These are phyloP conservation scores for Achaetomium macrosporum DNA, from an alignment of 2,329 filamentous ascomycete genomes.

Conservation along the genomic window DNA sequence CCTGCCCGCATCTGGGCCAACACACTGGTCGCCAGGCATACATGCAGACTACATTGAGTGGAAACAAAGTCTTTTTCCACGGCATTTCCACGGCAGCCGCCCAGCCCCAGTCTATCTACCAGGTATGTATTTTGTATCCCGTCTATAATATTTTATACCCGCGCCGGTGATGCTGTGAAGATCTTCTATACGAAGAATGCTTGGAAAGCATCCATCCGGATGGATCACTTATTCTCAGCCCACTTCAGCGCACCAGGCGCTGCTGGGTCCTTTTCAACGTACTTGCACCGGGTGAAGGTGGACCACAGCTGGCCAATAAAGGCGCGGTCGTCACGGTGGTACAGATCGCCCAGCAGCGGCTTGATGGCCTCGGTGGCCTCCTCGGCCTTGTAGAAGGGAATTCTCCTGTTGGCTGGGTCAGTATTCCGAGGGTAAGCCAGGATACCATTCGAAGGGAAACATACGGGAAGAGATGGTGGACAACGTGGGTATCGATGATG, in stretches of 20 bases:
- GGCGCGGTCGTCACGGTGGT: constrained; percentile 40
- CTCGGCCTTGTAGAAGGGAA: constrained; percentile 56
- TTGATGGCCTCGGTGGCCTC: constrained; percentile 53
- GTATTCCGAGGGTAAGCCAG: neutral
- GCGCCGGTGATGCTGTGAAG: neutral
- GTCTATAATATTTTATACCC: neutral
- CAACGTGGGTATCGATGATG: constrained; percentile 59
- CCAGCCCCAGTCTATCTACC: too few species aligned
- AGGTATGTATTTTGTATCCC: too few species aligned
- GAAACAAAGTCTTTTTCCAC: too few species aligned
- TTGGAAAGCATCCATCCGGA: neutral
- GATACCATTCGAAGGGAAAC: constrained; percentile 8
- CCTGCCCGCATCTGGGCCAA: too few species aligned
- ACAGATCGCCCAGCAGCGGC: constrained; percentile 50
- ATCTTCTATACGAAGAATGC: neutral
- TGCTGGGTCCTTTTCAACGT: constrained; percentile 38
- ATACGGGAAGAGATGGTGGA: constrained; percentile 57
- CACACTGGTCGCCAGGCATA: too few species aligned
- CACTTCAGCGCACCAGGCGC: constrained; percentile 34
- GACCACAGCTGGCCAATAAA: constrained; percentile 42
- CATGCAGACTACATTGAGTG: neutral
- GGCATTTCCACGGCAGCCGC: neutral
- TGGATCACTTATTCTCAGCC: constrained; percentile 25
- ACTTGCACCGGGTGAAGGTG: constrained; percentile 43
- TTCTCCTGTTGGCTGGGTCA: constrained; percentile 31